Percentiles rank a stretch among this genome's conserved stretches.
Conservation (phyloP, 2,329 filamentous ascomycete genomes). For the Dendrostoma leiphaemia region DNA sequence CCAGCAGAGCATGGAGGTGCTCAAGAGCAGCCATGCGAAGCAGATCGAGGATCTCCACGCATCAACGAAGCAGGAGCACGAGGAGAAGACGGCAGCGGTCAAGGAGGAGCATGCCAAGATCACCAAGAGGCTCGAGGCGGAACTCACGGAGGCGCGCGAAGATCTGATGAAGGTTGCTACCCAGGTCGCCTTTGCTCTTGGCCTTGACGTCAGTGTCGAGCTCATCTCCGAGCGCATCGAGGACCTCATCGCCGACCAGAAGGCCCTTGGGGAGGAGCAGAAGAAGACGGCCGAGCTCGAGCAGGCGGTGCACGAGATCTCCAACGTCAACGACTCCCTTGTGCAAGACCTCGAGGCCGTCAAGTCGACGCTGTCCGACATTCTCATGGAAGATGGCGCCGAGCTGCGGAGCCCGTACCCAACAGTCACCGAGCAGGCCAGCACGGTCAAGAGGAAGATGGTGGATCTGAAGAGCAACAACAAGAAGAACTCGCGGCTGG, state of each 20-base stretch:
- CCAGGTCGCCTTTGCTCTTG: slow-evolving; percentile 59
- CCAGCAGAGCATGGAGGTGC: slow-evolving; percentile 47
- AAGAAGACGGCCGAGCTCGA: slow-evolving; percentile 57
- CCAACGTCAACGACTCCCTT: slow-evolving; percentile 56
- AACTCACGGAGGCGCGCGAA: slow-evolving; percentile 64
- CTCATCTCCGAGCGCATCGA: slow-evolving; percentile 63
- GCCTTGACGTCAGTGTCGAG: slow-evolving; percentile 65
- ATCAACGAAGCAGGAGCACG: slow-evolving; percentile 51
- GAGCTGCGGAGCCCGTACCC: slow-evolving; percentile 41
- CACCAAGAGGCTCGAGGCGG: slow-evolving; percentile 55
- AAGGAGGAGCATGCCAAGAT: slow-evolving; percentile 59
- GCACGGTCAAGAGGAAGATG: slow-evolving; percentile 65
- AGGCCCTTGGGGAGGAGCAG: slow-evolving; percentile 58
- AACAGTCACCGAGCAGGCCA: slow-evolving; percentile 54
- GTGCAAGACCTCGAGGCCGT: slow-evolving; percentile 62
- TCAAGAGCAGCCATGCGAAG: slow-evolving; percentile 49
- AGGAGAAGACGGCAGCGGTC: slow-evolving; percentile 56
- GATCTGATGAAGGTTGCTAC: slow-evolving; percentile 63
- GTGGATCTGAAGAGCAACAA: slow-evolving; percentile 64
- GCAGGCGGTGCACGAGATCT: slow-evolving; percentile 52
- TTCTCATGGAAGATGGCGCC: slow-evolving; percentile 51
- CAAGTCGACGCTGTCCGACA: slow-evolving; percentile 50
- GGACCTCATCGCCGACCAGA: slow-evolving; percentile 55
- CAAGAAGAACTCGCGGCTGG: slow-evolving; percentile 86
- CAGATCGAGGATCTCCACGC: slow-evolving; percentile 41